Base-by-base conservation (phyloP, 75 land plant genomes). In the Sequoiadendron giganteum region DNA sequence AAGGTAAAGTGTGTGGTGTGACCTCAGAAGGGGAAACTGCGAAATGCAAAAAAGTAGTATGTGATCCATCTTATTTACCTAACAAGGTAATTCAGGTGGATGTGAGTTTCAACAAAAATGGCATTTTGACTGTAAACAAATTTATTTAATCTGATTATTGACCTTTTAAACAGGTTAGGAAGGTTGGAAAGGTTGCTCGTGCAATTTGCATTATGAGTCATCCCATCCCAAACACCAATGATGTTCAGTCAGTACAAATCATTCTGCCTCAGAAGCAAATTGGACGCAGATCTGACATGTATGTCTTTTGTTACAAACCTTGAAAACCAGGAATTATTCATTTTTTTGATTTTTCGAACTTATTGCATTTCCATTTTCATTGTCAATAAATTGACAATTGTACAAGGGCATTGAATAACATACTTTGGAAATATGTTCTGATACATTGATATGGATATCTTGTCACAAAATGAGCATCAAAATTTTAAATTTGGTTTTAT, bases 211-310 rank as follows among this genome's bases (percentile, higher is more conserved):
- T 95, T 16, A 95, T 95, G 96, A 95, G 91, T 73, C 96, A 95
- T 85, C 95, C 95, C n/a, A 97, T 97, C n/a, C 97, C 96, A 87
- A 90, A 94, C 75, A 97, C 97, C 52, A 92, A 88, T 78, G 99
- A 95, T 85, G 94, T 96, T 65, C 94, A 92, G 48, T 97, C 97
- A 73, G 96, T 88, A 30, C 99, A 97, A 86, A 92, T 96, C 75
- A 97, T 97, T 76, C 88, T 97, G 42, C 99, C 99, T 13, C 99
- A 97, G 78, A 96, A 97, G 90, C 99, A 97, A 88, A 88, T 97
- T 43, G 95, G 95, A 34, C 94, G 96, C 61, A 93, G 92, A 83
- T 97, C 99, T 61, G 99, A 97, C 77, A 95, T 95, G 96, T 95
- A 91, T 43, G 92, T 34, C 28, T 85, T 82, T 47, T 45, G 48